Evolutionary conservation across 306 rosid species (phyloP).

Genomic region (Vigna reflexopilosa): DNA sequence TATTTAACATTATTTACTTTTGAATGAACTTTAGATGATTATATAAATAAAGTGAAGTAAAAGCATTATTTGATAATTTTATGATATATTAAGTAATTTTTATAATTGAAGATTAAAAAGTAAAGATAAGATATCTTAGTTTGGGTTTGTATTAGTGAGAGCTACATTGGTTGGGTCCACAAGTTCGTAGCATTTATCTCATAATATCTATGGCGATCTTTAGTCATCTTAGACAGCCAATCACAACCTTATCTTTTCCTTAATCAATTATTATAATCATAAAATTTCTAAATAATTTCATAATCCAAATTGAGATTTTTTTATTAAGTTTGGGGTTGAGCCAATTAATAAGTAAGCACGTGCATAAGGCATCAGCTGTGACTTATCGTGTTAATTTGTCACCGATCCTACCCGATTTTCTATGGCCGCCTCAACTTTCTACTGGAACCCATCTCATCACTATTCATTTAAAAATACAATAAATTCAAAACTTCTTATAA

Average conservation of each 20-base stretch:
- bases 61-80: too few relatives aligned
- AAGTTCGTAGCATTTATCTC: slow-evolving; percentile 4
- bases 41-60: background rate
- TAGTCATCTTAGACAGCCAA: slow-evolving; percentile 27
- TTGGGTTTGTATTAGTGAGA: background rate
- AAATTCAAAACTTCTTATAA: too few relatives aligned
- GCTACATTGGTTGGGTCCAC: background rate
- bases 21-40: background rate
- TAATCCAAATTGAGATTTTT: background rate
- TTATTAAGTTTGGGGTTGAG: background rate
- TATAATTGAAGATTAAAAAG: background rate
- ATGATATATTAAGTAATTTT: background rate
- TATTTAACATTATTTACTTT: background rate
- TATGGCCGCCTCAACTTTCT: background rate
- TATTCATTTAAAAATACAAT: too few relatives aligned
- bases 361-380: slow-evolving; percentile 21
- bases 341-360: slow-evolving; percentile 5
- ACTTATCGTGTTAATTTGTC: slow-evolving; percentile 35
- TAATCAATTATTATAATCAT: background rate
- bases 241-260: slow-evolving; percentile 28
- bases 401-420: slow-evolving; percentile 5
- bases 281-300: background rate
- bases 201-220: background rate
- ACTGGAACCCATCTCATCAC: background rate
- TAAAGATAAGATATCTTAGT: background rate